Base-by-base conservation (phyloP, 345 rosid genomes). In the Limnanthes douglasii region DNA sequence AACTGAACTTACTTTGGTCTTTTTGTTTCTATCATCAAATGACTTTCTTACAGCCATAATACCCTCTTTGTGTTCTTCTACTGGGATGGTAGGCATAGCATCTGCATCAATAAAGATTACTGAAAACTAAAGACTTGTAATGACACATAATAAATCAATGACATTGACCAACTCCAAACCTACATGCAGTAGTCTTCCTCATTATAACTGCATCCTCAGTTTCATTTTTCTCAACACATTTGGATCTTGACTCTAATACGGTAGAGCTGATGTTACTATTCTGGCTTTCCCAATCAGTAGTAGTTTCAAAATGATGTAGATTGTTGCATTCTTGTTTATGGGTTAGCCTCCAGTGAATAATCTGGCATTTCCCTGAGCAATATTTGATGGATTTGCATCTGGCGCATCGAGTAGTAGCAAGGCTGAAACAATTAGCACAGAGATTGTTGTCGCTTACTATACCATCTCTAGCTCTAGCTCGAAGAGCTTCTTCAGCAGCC, bases 311-410 rank as follows among this genome's bases (percentile, higher is more conserved):
- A n/a, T n/a, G n/a, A n/a, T n/a, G n/a, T n/a, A n/a, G n/a, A n/a
- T n/a, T n/a, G n/a, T n/a, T n/a, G 60, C 96, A 86, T 47, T 80
- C 86, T 18, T 74, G 60, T 54, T 59, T 72, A 41, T 86, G 96
- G 37, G 61, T 68, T 64, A 56, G 55, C 72, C 94, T 80, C 96
- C 96, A 86, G 44, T 86, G 96, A 66, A 72, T 56, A 65, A 86
- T 77, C 59, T 86, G 96, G 53, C 96, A 86, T 69, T 64, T 78
- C 21, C 94, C 94, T 15, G 96, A 86, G 64, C 94, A 84, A 54
- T 84, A 84, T 72, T 84, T 68, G 38, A 70, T 69, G 46, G 76
- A 57, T 56, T 78, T 84, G 78, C 95, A 84, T 66, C 74, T 62
- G 26, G 95, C 68, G 72, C 95, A 84, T 49, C 92, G 86, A 10